phyloP scores from a whole-genome alignment of 208 protist species.

The Herpetomonas muscarum region DNA sequence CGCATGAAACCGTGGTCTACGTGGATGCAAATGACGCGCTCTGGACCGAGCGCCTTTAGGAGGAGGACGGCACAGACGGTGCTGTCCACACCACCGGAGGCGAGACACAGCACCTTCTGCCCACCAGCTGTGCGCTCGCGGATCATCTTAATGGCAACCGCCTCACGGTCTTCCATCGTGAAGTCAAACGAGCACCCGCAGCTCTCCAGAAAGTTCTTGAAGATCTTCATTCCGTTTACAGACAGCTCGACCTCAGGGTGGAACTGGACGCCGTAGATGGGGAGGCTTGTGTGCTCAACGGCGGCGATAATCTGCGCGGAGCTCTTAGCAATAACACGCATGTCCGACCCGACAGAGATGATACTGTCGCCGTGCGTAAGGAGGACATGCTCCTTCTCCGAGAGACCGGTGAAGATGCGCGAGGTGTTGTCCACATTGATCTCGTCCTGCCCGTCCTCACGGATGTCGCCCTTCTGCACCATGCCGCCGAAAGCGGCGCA shows the following conservation, averaged over 20 bases:
- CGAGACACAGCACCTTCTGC: conserved; percentile 93
- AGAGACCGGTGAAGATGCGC: conserved; percentile 65
- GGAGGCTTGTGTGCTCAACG: conserved; percentile 56
- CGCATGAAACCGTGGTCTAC: conserved; percentile 99
- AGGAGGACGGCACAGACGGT: conserved; percentile 97
- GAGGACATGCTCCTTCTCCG: conserved; percentile 65
- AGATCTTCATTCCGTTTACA: conserved; percentile 88
- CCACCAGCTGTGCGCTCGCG: conserved; percentile 69
- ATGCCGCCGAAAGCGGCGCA: conserved; percentile 77
- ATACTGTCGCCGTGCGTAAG: conserved; percentile 95
- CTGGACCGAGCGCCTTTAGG: conserved; percentile 91
- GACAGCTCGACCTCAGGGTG: conserved; percentile 97
- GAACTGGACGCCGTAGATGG: conserved; percentile 96
- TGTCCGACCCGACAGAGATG: conserved; percentile 23
- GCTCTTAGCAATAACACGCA: conserved; percentile 64
- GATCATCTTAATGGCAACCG: conserved; percentile 88
- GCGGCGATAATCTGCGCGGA: conserved; percentile 76
- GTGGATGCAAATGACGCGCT: conserved; percentile 95
- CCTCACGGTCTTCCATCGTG: conserved; percentile 87
- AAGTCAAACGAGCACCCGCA: conserved; percentile 77
- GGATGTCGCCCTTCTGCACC: conserved; percentile 78
- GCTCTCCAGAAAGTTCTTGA: conserved; percentile 94
- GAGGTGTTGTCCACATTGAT: conserved; percentile 62
- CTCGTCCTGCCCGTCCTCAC: conserved; percentile 95
- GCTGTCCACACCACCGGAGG: conserved; percentile 98